These are phyloP conservation scores for Ceratopteris richardii DNA, from an alignment of 75 land plant genomes.

Conservation along the genomic window DNA sequence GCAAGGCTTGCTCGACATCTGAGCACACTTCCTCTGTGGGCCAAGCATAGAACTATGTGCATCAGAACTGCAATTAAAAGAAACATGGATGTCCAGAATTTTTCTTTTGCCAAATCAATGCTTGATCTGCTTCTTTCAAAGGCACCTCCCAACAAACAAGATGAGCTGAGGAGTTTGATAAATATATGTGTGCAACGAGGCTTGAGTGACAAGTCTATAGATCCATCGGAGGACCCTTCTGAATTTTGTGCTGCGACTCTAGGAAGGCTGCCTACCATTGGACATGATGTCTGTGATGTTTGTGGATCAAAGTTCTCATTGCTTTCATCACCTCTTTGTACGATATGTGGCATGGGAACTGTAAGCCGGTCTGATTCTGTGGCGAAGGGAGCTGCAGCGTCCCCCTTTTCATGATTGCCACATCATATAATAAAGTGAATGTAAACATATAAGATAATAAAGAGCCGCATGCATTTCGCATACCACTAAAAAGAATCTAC, in stretches of 20 bases:
- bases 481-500: too few species aligned
- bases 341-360: conserved; percentile 96
- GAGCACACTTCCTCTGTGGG: conserved; percentile 80
- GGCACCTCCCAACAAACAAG: conserved; percentile 91
- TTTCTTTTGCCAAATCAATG: conserved; percentile 74
- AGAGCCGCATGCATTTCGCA: too few species aligned
- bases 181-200: conserved; percentile 85
- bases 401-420: conserved; percentile 50
- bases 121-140: conserved; percentile 87
- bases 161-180: conserved; percentile 74
- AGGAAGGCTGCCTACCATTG: conserved; percentile 90
- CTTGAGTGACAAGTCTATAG: conserved; percentile 75
- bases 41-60: conserved; percentile 90
- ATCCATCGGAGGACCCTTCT: conserved; percentile 89
- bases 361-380: conserved; percentile 87
- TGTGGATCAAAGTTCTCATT: conserved; percentile 96
- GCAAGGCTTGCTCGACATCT: conserved; percentile 92
- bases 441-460: too few species aligned
- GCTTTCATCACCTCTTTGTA: conserved; percentile 82
- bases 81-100: conserved; percentile 99
- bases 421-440: too few species aligned
- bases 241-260: conserved; percentile 93
- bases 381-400: conserved; percentile 51
- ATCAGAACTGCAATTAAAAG: conserved; percentile 91
- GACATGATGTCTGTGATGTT: conserved; percentile 91